Evolutionary conservation across 1,284 basidiomycete species (phyloP).

Genomic region (Irpex sp.): DNA sequence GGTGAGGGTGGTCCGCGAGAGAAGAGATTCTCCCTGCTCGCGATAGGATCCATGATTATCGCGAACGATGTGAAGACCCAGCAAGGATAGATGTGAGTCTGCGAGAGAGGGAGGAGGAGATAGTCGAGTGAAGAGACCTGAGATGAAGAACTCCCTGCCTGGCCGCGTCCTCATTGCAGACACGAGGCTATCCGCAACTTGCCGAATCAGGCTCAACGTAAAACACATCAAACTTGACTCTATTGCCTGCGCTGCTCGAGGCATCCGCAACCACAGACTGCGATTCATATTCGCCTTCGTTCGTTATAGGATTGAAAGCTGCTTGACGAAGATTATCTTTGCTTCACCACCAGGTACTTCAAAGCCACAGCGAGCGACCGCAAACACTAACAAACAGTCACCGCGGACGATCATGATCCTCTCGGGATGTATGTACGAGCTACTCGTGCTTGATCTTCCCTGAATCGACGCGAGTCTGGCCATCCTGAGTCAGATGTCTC

Average conservation of each 20-base stretch:
- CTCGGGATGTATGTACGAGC: background rate
- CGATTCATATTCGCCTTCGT: too few species aligned
- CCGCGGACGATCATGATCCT: background rate
- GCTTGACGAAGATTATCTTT: background rate
- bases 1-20: constrained; percentile 52
- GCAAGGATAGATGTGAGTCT: constrained; percentile 10
- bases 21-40: constrained; percentile 48
- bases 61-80: constrained; percentile 16
- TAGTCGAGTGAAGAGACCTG: constrained; percentile 20
- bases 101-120: constrained; percentile 20
- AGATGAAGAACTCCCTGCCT: constrained; percentile 18
- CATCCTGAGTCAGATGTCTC: background rate
- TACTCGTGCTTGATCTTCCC: background rate
- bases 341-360: background rate
- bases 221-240: background rate
- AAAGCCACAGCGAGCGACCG: background rate
- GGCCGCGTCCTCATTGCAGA: constrained; percentile 22
- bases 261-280: background rate
- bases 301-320: too few species aligned
- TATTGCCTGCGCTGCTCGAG: background rate
- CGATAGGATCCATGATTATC: constrained; percentile 31
- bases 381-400: background rate
- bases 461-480: background rate
- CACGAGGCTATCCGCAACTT: constrained; percentile 21
- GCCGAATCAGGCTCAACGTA: constrained; percentile 12